A percentile compares a stretch with the other conserved stretches of the same genome.
Evolutionary conservation across 176 grass and related monocot species (phyloP).

Genomic region (Paspalum vaginatum): DNA sequence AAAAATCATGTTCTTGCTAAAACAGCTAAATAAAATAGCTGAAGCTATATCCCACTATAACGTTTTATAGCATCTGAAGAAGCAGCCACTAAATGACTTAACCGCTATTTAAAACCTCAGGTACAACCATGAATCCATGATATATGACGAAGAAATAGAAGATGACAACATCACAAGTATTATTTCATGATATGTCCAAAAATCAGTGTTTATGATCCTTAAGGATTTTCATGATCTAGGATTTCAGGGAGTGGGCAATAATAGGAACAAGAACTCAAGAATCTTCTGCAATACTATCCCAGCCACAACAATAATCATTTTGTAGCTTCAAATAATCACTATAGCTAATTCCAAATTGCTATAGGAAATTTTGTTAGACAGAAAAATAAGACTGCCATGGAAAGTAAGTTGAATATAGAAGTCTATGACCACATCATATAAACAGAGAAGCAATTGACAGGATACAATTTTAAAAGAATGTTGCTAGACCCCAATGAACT

Average conservation of each 20-base stretch:
- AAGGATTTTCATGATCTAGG: neutral
- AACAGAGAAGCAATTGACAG: conserved; percentile 4
- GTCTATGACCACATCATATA: neutral
- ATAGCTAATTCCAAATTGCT: neutral
- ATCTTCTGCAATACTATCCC: neutral
- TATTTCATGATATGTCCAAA: neutral
- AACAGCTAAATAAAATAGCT: no score
- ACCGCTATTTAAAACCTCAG: neutral
- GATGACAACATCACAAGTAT: neutral
- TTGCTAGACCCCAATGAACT: neutral
- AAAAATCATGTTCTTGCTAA: no score
- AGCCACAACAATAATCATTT: neutral
- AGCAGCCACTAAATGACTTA: no score
- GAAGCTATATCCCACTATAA: no score
- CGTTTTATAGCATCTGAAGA: no score
- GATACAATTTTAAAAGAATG: neutral
- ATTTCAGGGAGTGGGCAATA: neutral
- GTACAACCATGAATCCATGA: neutral
- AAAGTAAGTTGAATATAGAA: neutral
- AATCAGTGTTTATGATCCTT: neutral
- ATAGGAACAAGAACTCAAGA: neutral
- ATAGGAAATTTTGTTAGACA: neutral
- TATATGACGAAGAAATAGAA: neutral
- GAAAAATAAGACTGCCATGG: neutral
- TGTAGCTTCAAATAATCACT: neutral